Evolutionary conservation across 352 stramenopile species (phyloP).

Genomic region (Globisporangium cylindrosporum): DNA sequence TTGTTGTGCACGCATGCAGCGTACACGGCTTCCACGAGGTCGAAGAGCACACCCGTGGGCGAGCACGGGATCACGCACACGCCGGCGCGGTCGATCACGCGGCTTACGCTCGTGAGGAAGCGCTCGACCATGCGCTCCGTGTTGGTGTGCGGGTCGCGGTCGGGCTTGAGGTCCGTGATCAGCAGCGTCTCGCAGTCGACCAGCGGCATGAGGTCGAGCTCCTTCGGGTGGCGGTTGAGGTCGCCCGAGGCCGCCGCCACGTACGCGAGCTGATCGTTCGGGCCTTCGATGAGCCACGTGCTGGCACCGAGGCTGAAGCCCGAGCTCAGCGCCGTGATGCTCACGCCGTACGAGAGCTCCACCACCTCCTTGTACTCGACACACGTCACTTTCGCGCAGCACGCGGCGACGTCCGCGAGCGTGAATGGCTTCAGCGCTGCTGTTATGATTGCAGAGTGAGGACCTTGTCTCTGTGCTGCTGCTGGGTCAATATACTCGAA

Average conservation of each 20-base stretch:
- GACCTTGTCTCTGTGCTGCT: background rate
- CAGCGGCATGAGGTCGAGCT: conserved; percentile 70
- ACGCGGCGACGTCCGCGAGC: conserved; percentile 41
- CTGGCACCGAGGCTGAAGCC: conserved; percentile 67
- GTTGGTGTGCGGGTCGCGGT: conserved; percentile 67
- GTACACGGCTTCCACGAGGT: conserved; percentile 76
- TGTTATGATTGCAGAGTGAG: background rate
- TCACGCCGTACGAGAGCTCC: conserved; percentile 58
- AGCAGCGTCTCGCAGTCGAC: conserved; percentile 80
- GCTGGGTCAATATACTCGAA: conserved; percentile 19
- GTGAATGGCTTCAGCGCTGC: conserved; percentile 25
- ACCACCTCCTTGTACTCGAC: conserved; percentile 67
- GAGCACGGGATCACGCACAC: conserved; percentile 64
- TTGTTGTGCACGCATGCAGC: conserved; percentile 42
- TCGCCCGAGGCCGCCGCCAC: conserved; percentile 73
- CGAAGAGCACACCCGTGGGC: conserved; percentile 68
- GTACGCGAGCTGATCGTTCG: conserved; percentile 71
- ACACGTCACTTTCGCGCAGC: conserved; percentile 41
- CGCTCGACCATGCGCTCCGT: conserved; percentile 73
- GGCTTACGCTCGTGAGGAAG: conserved; percentile 51
- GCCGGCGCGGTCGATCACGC: conserved; percentile 62
- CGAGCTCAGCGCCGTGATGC: conserved; percentile 72
- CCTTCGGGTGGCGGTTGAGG: conserved; percentile 82
- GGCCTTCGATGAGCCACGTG: conserved; percentile 71
- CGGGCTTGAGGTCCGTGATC: conserved; percentile 69